phyloP scores from a whole-genome alignment of 768 basidiomycete species.

The Lactifluus volemus region DNA sequence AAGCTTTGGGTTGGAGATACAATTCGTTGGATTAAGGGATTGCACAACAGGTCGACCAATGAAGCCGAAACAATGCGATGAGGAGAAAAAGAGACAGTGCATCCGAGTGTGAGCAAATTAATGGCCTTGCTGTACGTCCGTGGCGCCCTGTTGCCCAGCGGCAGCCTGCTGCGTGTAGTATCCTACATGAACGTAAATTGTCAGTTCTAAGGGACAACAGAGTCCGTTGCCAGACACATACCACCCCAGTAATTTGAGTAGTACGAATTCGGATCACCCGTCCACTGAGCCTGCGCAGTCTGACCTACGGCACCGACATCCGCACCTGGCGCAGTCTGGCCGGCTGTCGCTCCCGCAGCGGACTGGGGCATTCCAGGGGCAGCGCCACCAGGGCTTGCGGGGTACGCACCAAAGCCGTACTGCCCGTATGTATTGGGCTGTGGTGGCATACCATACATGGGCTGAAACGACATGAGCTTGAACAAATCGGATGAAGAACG shows the following conservation, averaged over 20 bases:
- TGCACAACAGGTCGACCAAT: conserved; percentile 11
- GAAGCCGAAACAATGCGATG: conserved; percentile 4
- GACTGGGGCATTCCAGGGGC: conserved; percentile 39
- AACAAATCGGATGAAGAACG: neutral
- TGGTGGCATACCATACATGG: conserved; percentile 70
- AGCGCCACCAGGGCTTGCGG: conserved; percentile 55
- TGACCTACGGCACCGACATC: conserved; percentile 43
- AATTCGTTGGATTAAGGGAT: neutral
- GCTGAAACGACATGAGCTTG: conserved; percentile 33
- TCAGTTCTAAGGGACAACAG: neutral
- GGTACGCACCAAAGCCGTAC: conserved; percentile 69
- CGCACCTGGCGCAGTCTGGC: conserved; percentile 40
- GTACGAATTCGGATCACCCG: conserved; percentile 62
- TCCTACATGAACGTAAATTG: conserved; percentile 34
- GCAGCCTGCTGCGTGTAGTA: conserved; percentile 73
- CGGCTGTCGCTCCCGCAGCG: conserved; percentile 44
- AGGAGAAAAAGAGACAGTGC: neutral
- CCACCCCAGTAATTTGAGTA: conserved; percentile 83
- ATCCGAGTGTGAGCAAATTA: conserved; percentile 9
- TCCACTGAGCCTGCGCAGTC: conserved; percentile 70
- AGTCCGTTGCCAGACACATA: conserved; percentile 30
- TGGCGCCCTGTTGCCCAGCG: conserved; percentile 47
- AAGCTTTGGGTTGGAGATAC: conserved; percentile 4
- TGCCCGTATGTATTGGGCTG: conserved; percentile 73
- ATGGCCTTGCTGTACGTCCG: conserved; percentile 35